Conservation (phyloP, 108 stramenopile species). For the Cafeteria roenbergensis region DNA sequence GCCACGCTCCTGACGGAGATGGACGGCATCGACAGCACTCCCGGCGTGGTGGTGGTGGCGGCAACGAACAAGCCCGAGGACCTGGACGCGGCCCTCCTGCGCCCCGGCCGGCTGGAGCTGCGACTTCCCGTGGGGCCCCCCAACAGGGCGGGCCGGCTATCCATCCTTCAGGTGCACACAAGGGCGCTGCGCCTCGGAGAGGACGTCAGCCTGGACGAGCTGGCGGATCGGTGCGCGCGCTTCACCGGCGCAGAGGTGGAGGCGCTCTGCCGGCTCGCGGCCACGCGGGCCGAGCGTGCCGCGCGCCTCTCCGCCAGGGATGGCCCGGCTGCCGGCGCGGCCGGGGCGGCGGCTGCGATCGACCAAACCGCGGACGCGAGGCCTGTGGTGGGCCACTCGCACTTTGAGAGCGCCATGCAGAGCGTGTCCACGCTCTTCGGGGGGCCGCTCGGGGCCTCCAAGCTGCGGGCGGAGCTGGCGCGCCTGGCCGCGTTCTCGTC, state of each 20-base stretch:
- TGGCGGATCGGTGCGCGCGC: conserved; percentile 14
- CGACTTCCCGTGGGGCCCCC: conserved; percentile 30
- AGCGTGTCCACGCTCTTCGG: not conserved
- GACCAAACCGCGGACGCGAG: not conserved
- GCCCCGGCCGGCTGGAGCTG: conserved; percentile 46
- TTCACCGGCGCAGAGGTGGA: conserved; percentile 28
- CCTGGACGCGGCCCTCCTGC: conserved; percentile 49
- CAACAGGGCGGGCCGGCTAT: conserved; percentile 20
- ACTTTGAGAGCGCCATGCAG: not conserved
- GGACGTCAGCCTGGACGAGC: conserved; percentile 19
- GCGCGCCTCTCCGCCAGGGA: not conserved
- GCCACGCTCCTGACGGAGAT: conserved; percentile 51
- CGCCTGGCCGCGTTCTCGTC: not conserved
- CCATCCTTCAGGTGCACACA: conserved; percentile 24
- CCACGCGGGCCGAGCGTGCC: conserved; percentile 6
- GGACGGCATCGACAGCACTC: conserved; percentile 37
- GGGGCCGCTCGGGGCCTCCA: too few species aligned
- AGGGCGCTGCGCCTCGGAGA: conserved; percentile 1
- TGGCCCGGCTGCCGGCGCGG: too few species aligned
- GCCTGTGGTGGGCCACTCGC: not conserved
- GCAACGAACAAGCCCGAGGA: conserved; percentile 47
- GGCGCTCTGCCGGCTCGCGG: conserved; percentile 18
- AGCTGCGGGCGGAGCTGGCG: not conserved
- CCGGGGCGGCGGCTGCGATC: not conserved
- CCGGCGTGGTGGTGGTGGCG: conserved; percentile 34